Base-by-base conservation (phyloP, 768 basidiomycete species). In the Lactarius hengduanensis region DNA sequence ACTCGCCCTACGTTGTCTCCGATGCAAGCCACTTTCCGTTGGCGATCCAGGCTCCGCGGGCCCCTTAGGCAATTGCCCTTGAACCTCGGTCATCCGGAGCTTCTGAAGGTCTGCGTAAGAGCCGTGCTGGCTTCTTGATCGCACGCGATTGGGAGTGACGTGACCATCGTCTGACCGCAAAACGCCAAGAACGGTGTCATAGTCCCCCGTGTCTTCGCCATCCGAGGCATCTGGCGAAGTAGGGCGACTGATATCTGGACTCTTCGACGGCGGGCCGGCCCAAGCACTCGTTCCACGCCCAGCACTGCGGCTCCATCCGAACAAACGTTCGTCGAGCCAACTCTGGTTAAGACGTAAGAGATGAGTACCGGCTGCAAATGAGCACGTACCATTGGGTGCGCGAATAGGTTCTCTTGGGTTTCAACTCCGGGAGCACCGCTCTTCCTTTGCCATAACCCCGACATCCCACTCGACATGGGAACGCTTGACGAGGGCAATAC, bases 251-350 rank as follows among this genome's bases (percentile, higher is more conserved):
- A 75, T 79, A 73, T 88, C 87, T 58, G 84, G 86, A 71, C 77
- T 83, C 45, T 76, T 78, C 28, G 80, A 79, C 47, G 76, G 76
- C 36, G 73, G 74, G 20, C 86, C 90, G 38, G 85, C 85, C 94
- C 93, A 95, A n/a, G 86, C 92, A 72, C 89, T 92, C 3, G 92
- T 92, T n/a, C 93, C 91, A 57, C 84, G 86, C 58, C 40, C 30
- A 4, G 90, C 83, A 70, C 88, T 91, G 61, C 84, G 82, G 76
- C 87, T 88, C 94, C 92, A 96, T 50, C 94, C 94, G 74, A 96
- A 96, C 43, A 96, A 82, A 22, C 91, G 86, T 76, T 96, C 94
- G 73, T 96, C 94, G 26, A 96, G 83, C 93, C 93, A 95, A 32
- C 88, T 87, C 79, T 85, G 74, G 32, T 40, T 1, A 55, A 26